Conservation (phyloP, 1,284 basidiomycete species). For the Vanrija pseudolonga region DNA sequence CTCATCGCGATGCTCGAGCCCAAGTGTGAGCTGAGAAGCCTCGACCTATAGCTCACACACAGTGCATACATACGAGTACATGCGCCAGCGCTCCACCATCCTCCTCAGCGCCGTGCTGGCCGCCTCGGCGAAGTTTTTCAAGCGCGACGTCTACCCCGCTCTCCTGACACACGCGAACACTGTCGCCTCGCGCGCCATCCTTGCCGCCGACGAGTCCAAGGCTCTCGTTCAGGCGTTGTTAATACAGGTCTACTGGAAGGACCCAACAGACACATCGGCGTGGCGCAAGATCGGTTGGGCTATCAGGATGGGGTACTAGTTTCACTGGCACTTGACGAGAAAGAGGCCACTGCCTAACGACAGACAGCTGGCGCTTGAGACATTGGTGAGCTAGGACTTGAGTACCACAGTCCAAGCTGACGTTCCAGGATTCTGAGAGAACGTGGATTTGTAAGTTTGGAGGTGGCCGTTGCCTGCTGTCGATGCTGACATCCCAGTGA, state of each 20-base stretch:
- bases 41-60: neutral
- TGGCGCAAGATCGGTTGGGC: conserved; percentile 24
- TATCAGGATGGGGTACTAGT: conserved; percentile 13
- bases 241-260: conserved; percentile 18
- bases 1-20: conserved; percentile 17
- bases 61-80: conserved; percentile 10
- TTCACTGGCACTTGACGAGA: conserved; percentile 4
- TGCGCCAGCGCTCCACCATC: conserved; percentile 1
- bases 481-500: neutral
- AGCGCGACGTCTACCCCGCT: neutral
- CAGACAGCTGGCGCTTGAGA: neutral
- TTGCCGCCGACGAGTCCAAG: neutral
- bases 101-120: conserved; percentile 13
- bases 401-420: too few species aligned
- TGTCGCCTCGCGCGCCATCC: conserved; percentile 3
- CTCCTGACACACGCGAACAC: conserved; percentile 10
- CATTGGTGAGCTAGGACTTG: neutral
- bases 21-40: neutral
- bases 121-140: conserved; percentile 9
- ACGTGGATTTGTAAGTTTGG: conserved; percentile 4
- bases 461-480: neutral
- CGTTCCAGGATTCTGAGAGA: neutral
- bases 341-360: neutral
- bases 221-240: conserved; percentile 11
- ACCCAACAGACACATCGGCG: conserved; percentile 14